Conservation (phyloP, 2,329 filamentous ascomycete genomes). For the Stromatinia cepivora region DNA sequence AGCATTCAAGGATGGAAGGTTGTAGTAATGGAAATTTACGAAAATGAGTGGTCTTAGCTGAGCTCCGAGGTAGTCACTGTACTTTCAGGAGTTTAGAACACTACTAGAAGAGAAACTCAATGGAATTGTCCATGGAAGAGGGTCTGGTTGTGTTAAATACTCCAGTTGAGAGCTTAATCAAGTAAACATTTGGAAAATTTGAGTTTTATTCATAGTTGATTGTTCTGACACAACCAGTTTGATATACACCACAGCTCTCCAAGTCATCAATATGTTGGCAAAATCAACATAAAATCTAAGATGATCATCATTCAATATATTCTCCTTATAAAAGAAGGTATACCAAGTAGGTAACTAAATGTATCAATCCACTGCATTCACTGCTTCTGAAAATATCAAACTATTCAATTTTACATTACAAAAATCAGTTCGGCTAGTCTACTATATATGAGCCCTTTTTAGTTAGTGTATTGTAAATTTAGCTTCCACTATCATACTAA, state of each 20-base stretch:
- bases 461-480: background rate
- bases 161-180: background rate
- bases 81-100: background rate
- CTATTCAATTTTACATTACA: background rate
- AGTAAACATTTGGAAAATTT: background rate
- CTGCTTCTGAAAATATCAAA: no score
- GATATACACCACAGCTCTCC: background rate
- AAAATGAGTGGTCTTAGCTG: background rate
- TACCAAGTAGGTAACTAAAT: background rate
- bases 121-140: background rate
- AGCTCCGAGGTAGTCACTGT: background rate
- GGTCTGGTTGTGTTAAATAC: background rate
- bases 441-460: background rate
- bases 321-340: no score
- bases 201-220: background rate
- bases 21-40: background rate
- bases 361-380: no score
- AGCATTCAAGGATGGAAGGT: background rate
- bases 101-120: background rate
- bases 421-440: no score
- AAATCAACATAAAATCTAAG: no score
- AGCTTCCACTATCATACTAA: background rate
- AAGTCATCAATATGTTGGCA: no score
- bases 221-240: background rate
- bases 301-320: no score